These are phyloP conservation scores for Curvularia lunata DNA, from an alignment of 2,329 filamentous ascomycete species.

Conservation along the genomic window DNA sequence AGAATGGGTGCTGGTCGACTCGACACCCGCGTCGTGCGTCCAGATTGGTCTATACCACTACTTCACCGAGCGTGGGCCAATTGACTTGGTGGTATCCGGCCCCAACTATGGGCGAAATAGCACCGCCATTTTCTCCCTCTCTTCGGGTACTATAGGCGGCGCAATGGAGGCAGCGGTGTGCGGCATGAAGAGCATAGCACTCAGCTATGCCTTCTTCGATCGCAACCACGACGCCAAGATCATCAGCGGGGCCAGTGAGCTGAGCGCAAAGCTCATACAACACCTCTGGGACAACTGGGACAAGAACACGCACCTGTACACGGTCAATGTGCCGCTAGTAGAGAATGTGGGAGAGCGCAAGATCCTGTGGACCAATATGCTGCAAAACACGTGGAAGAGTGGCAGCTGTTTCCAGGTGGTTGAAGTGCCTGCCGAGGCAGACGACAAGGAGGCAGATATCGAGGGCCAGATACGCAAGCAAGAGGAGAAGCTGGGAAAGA, in stretches of 20 bases:
- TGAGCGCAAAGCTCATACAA: constrained; percentile 79
- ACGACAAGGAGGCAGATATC: constrained; percentile 67
- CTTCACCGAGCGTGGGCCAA: constrained; percentile 52
- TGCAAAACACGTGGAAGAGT: constrained; percentile 89
- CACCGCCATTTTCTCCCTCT: constrained; percentile 58
- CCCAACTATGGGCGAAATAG: constrained; percentile 60
- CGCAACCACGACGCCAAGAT: constrained; percentile 82
- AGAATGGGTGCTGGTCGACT: constrained; percentile 59
- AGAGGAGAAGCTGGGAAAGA: constrained; percentile 57
- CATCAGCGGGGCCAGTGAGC: constrained; percentile 76
- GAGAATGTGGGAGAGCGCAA: constrained; percentile 74
- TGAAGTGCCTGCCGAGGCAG: constrained; percentile 66
- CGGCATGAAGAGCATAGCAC: constrained; percentile 69
- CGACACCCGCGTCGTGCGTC: constrained; percentile 57
- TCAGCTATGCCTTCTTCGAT: constrained; percentile 90
- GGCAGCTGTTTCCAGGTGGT: constrained; percentile 87
- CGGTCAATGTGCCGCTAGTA: constrained; percentile 86
- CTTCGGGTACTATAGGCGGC: constrained; percentile 57
- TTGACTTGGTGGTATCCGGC: constrained; percentile 58
- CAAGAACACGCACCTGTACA: constrained; percentile 78
- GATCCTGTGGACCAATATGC: constrained; percentile 81
- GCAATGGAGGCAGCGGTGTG: constrained; percentile 59
- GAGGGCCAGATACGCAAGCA: constrained; percentile 76
- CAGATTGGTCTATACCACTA: constrained; percentile 58
- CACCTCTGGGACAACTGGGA: constrained; percentile 78